Base-by-base conservation (phyloP, 1,284 basidiomycete genomes). In the Afroboletus lepidellus region DNA sequence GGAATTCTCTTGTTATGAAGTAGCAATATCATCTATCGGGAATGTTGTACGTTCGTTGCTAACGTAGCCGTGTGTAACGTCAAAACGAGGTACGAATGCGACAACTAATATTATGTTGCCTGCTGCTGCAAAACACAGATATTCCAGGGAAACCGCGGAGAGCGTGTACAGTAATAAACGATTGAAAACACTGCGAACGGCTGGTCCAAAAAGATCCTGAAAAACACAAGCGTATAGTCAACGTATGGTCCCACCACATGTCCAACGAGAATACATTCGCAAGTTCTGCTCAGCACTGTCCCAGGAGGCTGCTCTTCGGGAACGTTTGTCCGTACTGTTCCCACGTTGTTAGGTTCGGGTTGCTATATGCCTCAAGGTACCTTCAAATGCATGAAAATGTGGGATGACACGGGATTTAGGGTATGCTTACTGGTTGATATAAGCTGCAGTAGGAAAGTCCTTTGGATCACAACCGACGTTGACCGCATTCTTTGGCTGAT, bases 391-490 rank as follows among this genome's bases (percentile, higher is more conserved):
- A 65, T 46, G 69, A 74, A 41, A 23, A 54, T 21, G 15, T 9
- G 2, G n/a, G 34, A 38, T 45, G 43, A 5, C 25, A 29, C n/a
- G 32, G 25, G 18, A n/a, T 23, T 16, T 29, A 51, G 38, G 23
- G 23, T 18, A 53, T 29, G 73, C 81, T 47, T 57, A 87, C 85
- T 81, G 67, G 29, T 86, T 73, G 62, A 92, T 92, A 64, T 92
- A 92, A 20, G 77, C 74, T 44, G 75, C 69, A 0, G 94, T 96
- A 0, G 93, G 94, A 69, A 84, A 87, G 46, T 82, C 79, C 21
- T 73, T 67, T 1, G 93, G 93, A 63, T 94, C 88, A 64, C 94
- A 96, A 2, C 92, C 91, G 33, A 92, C 76, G 65, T 90, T 91
- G 49, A 85, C 79, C 9, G 77, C 66, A 49, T 81, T 70, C 54